These are phyloP conservation scores for Oryza glaberrima DNA, from an alignment of 176 grass and related monocot species.

Conservation along the genomic window DNA sequence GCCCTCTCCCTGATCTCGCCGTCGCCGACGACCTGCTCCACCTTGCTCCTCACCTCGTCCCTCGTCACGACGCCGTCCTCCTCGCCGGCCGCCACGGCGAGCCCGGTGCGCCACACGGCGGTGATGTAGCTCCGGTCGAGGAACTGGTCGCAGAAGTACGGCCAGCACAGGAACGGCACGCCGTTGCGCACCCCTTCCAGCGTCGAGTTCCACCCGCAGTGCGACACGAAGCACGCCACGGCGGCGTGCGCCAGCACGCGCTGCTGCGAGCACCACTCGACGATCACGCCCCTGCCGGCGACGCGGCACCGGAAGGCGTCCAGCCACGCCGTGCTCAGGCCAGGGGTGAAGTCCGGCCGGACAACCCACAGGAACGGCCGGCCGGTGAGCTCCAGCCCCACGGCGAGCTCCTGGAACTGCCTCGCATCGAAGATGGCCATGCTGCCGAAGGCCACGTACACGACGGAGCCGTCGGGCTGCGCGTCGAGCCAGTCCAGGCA, in stretches of 20 bases:
- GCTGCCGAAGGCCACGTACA: slow-evolving; percentile 80
- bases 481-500: slow-evolving; percentile 62
- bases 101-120: slow-evolving; percentile 52
- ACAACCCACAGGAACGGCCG: slow-evolving; percentile 62
- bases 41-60: slow-evolving; percentile 49
- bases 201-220: slow-evolving; percentile 67
- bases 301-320: slow-evolving; percentile 38
- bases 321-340: slow-evolving; percentile 40
- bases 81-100: slow-evolving; percentile 40
- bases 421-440: slow-evolving; percentile 47
- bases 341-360: slow-evolving; percentile 44
- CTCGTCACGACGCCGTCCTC: slow-evolving; percentile 49
- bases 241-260: slow-evolving; percentile 45
- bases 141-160: slow-evolving; percentile 59
- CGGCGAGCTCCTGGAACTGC: slow-evolving; percentile 62
- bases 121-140: slow-evolving; percentile 43
- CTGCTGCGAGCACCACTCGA: slow-evolving; percentile 60
- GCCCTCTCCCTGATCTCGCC: slow-evolving; percentile 38
- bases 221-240: slow-evolving; percentile 55
- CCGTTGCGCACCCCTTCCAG: slow-evolving; percentile 41
- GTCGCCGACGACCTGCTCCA: slow-evolving; percentile 31
- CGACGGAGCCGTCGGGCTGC: slow-evolving; percentile 46
- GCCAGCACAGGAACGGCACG: slow-evolving; percentile 57
- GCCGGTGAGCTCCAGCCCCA: slow-evolving; percentile 47
- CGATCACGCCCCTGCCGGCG: slow-evolving; percentile 46